Base-by-base conservation (phyloP, 2,329 filamentous ascomycete species). In the Metarhizium sp. region DNA sequence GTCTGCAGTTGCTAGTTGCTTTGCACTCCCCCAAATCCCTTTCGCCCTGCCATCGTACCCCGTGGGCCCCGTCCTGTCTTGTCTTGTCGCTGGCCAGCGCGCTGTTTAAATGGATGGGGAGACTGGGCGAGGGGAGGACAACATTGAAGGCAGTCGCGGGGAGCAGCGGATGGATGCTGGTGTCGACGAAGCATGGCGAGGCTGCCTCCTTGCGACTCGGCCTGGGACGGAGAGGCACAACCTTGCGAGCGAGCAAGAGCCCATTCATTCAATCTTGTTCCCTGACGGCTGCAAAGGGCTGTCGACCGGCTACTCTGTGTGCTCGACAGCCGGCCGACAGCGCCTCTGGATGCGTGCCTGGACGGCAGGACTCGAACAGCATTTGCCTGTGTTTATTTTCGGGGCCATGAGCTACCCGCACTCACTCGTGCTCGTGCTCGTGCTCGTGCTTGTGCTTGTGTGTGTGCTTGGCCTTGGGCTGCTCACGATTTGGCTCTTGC, bases 271-370 rank as follows among this genome's bases (percentile, higher is more conserved):
- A 25, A 25, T 25, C 20, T 25, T 50, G 40, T 36, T 42, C 14
- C 20, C 42, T 49, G 53, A 18, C 53, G 50, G 50, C 56, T 51
- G 50, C 47, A 36, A 42, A 51, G 43, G 52, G 48, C 51, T 52
- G 57, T 42, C 16, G 38, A 38, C 32, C 30, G 45, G 54, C 14
- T 13, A 14, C 3, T 45, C 30, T 20, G 51, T 14, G 42, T 47
- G 57, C 38, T 50, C 18, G 43, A 52, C 54, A 52, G 49, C 46
- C 34, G 54, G 48, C 45, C 4, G 49, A 43, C 48, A 38, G 54
- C 38, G n/a, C 50, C 45, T 30, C 30, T 25, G 51, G 14, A 40
- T 40, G 38, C 38, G 10, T 40, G 38, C 11, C 38, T 40, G 8
- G 14, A 40, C 6, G 11, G 14, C 47, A 29, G 14, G 47, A 30